Percentiles rank a stretch among this genome's conserved stretches.
Evolutionary conservation across 2,329 filamentous ascomycete species (phyloP).

Genomic region (Xylaria polymorpha): DNA sequence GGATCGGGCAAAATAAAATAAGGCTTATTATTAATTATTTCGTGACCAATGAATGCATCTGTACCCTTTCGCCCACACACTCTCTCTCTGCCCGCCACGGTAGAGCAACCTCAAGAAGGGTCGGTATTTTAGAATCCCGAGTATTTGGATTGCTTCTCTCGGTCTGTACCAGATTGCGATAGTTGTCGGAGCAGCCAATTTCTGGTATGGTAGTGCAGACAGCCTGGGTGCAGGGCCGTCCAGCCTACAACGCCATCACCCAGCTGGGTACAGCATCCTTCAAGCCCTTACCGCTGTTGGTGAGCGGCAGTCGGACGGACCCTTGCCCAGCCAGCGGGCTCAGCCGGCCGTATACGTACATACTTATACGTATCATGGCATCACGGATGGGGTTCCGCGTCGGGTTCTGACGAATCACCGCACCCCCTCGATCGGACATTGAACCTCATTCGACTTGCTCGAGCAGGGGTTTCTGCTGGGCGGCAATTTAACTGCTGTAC

Average conservation of each 20-base stretch:
- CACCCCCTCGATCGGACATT: not conserved
- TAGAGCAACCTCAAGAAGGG: not conserved
- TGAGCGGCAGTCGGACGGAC: slow-evolving; percentile 19
- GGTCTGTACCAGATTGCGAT: not conserved
- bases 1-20: not conserved
- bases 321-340: slow-evolving; percentile 18
- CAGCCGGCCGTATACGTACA: not conserved
- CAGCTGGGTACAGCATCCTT: slow-evolving; percentile 6
- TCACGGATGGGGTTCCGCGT: slow-evolving; percentile 25
- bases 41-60: not conserved
- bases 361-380: slow-evolving; percentile 8
- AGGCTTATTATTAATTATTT: slow-evolving; percentile 1
- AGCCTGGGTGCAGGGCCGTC: slow-evolving; percentile 1
- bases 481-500: not conserved
- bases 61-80: not conserved
- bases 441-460: slow-evolving; percentile 11
- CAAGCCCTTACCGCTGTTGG: slow-evolving; percentile 2
- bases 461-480: slow-evolving; percentile 13
- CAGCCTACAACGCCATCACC: slow-evolving; percentile 11
- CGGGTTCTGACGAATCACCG: slow-evolving; percentile 23
- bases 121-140: not conserved
- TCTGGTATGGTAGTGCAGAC: not conserved
- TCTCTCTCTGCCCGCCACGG: not conserved
- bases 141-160: not conserved
- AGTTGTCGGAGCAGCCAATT: not conserved